phyloP scores from a whole-genome alignment of 2,329 filamentous ascomycete genomes.

The Cryphonectria radicalis region DNA sequence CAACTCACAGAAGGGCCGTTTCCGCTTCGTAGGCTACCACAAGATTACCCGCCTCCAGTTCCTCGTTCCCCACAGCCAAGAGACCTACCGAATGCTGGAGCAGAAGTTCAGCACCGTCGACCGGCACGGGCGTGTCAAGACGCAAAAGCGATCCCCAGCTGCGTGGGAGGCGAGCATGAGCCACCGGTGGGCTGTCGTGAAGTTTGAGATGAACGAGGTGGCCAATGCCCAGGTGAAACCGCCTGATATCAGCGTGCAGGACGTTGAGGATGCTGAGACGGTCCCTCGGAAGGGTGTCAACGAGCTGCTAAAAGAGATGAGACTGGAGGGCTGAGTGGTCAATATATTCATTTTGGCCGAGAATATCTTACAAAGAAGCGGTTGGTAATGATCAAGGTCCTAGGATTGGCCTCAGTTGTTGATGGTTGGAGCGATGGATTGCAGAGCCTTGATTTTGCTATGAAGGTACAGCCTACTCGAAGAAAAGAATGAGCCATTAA shows the following conservation, averaged over 20 bases:
- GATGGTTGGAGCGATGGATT: background rate
- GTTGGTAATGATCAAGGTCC: too few relatives aligned
- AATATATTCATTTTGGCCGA: too few relatives aligned
- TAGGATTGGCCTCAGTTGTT: background rate
- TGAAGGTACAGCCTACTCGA: too few relatives aligned
- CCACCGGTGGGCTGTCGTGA: conserved; percentile 3
- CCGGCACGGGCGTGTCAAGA: background rate
- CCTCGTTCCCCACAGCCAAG: background rate
- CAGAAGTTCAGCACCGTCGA: conserved; percentile 11
- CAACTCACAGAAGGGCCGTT: background rate
- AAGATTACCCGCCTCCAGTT: conserved; percentile 10
- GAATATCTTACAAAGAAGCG: too few relatives aligned
- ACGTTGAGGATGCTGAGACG: too few relatives aligned
- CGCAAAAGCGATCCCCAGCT: background rate
- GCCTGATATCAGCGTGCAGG: background rate
- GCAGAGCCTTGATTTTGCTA: background rate
- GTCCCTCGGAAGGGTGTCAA: background rate
- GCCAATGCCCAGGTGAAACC: background rate
- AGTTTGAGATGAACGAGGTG: conserved; percentile 1
- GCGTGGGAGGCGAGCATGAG: conserved; percentile 10
- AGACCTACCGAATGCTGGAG: conserved; percentile 1
- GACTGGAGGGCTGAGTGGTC: background rate
- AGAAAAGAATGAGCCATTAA: background rate
- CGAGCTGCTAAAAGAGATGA: conserved; percentile 4
- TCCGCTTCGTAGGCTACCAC: conserved; percentile 7